Percentiles rank a stretch among this genome's conserved stretches.
Evolutionary conservation across 495 filamentous ascomycete species (phyloP).

Genomic region (Talaromyces trachyspermus): DNA sequence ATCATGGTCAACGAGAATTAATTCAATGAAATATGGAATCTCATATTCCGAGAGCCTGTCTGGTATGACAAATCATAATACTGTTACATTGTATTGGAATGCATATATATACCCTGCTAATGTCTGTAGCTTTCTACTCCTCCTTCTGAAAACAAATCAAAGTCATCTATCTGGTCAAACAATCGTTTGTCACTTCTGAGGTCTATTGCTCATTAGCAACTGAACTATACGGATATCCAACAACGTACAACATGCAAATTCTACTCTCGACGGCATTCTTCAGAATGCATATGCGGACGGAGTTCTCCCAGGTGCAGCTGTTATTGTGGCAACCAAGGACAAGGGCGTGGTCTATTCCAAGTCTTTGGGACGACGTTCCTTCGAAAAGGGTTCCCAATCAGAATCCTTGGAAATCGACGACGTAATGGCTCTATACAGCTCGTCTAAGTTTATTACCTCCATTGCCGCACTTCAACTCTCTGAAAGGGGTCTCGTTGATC

Average conservation of each 20-base stretch:
- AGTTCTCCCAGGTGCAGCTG: background rate
- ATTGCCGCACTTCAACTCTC: constrained; percentile 39
- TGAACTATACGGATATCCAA: background rate
- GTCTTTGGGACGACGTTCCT: background rate
- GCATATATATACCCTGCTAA: too few relatives aligned
- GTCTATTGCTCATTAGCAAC: background rate
- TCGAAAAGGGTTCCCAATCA: background rate
- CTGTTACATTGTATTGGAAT: too few relatives aligned
- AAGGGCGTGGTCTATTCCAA: constrained; percentile 2
- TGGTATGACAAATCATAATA: too few relatives aligned
- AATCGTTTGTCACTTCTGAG: background rate
- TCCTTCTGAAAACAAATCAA: too few relatives aligned
- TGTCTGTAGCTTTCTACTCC: too few relatives aligned
- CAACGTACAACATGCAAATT: too few relatives aligned
- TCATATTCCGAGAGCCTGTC: background rate
- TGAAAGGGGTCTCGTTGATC: constrained; percentile 26
- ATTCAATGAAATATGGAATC: too few relatives aligned
- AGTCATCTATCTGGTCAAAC: too few relatives aligned
- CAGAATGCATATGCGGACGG: background rate
- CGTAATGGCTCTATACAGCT: background rate
- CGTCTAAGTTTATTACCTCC: constrained; percentile 30
- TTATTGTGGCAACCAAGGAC: background rate
- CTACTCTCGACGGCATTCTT: background rate
- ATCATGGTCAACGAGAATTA: too few relatives aligned
- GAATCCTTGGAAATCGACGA: background rate